phyloP scores from a whole-genome alignment of 306 rosid genomes.

The Gynostemma pentaphyllum region DNA sequence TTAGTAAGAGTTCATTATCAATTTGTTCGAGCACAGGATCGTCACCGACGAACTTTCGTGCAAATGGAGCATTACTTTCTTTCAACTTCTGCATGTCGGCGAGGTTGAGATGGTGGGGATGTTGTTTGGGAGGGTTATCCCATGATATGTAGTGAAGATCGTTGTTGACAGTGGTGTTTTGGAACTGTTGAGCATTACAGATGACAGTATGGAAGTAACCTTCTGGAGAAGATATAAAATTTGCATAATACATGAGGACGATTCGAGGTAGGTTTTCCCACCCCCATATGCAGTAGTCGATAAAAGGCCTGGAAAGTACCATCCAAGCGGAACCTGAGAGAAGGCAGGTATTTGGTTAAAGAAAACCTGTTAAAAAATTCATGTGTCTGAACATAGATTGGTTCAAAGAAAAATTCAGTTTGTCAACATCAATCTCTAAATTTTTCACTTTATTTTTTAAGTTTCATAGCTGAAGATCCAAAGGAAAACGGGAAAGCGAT shows the following conservation, averaged over 20 bases:
- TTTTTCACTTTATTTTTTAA: not conserved
- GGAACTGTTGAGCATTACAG: slow-evolving; percentile 88
- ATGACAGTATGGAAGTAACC: slow-evolving; percentile 95
- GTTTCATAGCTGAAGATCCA: not conserved
- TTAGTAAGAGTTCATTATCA: slow-evolving; percentile 53
- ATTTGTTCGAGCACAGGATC: slow-evolving; percentile 74
- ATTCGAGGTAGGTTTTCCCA: slow-evolving; percentile 98
- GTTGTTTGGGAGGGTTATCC: slow-evolving; percentile 99
- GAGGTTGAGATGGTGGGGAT: slow-evolving; percentile 76
- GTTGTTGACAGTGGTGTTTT: slow-evolving; percentile 83
- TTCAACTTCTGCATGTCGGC: slow-evolving; percentile 60
- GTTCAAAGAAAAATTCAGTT: not conserved
- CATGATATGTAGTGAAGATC: slow-evolving; percentile 93
- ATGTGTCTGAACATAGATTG: not conserved
- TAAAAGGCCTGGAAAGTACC: slow-evolving; percentile 82
- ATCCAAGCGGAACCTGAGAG: slow-evolving; percentile 93
- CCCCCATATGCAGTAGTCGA: slow-evolving; percentile 97
- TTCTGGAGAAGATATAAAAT: slow-evolving; percentile 92
- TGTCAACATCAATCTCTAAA: not conserved
- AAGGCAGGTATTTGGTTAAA: slow-evolving; percentile 15
- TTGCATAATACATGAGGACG: slow-evolving; percentile 85
- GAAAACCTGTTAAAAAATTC: not conserved
- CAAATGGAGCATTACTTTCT: slow-evolving; percentile 82
- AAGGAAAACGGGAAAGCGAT: not conserved
- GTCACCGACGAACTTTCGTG: slow-evolving; percentile 68